Evolutionary conservation across 1,284 basidiomycete species (phyloP), one percentile per base, ranked within the genome.

Genomic region (Leccinum colubrinum): DNA sequence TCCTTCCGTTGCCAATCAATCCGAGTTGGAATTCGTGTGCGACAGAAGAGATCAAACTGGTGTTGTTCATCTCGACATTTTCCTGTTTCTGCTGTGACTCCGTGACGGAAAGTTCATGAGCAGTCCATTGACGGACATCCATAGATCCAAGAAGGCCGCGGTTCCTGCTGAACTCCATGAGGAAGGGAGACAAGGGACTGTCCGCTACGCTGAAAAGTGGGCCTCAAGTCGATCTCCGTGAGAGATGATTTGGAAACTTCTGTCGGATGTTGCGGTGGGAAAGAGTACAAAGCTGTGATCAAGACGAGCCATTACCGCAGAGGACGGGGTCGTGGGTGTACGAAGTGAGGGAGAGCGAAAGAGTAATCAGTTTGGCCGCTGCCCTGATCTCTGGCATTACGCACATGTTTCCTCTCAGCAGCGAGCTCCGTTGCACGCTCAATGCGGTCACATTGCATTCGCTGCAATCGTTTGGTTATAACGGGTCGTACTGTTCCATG

Each of bases 381-480:
- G 60, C 83, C 83, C 61, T 86, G 78, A 25, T 76, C 73, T 52
- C 46, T 72, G 52, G 61, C 77, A 74, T 61, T 90, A 77, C 72
- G 91, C 86, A 62, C 84, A 77, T 60, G 87, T 83, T 67, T 86
- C 81, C 65, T 80, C 70, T 85, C 80, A 65, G 88, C 85, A 8
- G 81, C 83, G 3, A 86, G 72, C 30, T 86, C 82, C 62, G 87
- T 83, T 6, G 87, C 81, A 39, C 85, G 78, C 65, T 92, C 89
- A 55, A 90, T 89, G 39, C 83, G 83, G 33, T 92, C 89, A 60
- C 84, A 85, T 65, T 86, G 84, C 86, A 93, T 68, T 93, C 91
- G 66, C 88, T 88, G 74, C 94, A 94, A 67, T 95, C 93, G 65
- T 94, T 94, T 2, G 93, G 93, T 37, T 89, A 83, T 33, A 87